Evolutionary conservation across 805 yeast species (phyloP).

Genomic region (Wickerhamomyces queroliae): DNA sequence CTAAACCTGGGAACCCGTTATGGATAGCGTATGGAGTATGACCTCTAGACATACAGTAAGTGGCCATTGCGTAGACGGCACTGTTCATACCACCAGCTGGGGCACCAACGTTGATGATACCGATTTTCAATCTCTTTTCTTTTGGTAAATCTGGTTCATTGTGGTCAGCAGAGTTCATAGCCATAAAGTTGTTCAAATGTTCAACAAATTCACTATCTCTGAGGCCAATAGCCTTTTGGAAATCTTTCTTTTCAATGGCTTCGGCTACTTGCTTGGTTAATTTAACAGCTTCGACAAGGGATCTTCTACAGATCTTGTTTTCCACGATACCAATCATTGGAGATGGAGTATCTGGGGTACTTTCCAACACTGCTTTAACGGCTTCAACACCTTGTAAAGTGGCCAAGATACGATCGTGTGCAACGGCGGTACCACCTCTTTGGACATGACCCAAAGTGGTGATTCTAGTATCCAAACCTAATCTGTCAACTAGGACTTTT

Average conservation of each 20-base stretch:
- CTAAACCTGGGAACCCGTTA: conserved; percentile 71
- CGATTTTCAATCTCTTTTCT: conserved; percentile 53
- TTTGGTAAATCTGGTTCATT: conserved; percentile 52
- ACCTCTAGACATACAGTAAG: conserved; percentile 70
- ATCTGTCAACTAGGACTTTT: conserved; percentile 53
- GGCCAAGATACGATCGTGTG: conserved; percentile 65
- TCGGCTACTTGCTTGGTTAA: conserved; percentile 68
- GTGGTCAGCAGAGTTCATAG: conserved; percentile 65
- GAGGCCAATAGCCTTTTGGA: conserved; percentile 62
- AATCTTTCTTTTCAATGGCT: conserved; percentile 60
- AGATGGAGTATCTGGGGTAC: conserved; percentile 66
- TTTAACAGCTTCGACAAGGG: conserved; percentile 67
- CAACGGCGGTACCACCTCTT: conserved; percentile 80
- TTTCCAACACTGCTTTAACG: conserved; percentile 65
- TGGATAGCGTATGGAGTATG: conserved; percentile 67
- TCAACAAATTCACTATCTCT: conserved; percentile 71
- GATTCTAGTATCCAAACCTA: conserved; percentile 73
- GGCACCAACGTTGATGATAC: conserved; percentile 74
- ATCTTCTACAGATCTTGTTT: conserved; percentile 61
- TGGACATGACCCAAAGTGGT: conserved; percentile 79
- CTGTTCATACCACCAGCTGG: conserved; percentile 77
- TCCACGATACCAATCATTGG: conserved; percentile 74
- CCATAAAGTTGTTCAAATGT: conserved; percentile 54
- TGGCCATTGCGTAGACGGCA: conserved; percentile 70
- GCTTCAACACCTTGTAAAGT: conserved; percentile 83